Evolutionary conservation across 176 grass and related monocot genomes (phyloP).

Genomic region (Tuctoria greenei): DNA sequence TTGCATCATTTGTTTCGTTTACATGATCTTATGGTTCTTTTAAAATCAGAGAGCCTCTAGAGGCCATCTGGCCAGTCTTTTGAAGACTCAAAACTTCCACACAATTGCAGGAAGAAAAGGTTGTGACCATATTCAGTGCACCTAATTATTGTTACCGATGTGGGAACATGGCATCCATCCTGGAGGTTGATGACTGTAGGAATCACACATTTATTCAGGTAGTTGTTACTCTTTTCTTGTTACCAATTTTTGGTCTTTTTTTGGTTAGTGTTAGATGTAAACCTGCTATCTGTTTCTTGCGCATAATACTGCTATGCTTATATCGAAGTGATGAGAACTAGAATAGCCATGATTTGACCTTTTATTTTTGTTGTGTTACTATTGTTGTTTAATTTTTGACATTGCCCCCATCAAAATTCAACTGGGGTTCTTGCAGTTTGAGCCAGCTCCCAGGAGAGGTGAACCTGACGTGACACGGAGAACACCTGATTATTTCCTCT

Average conservation of each 20-base stretch:
- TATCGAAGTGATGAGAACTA: not conserved
- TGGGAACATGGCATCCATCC: slow-evolving; percentile 89
- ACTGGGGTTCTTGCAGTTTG: slow-evolving; percentile 46
- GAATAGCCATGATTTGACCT: not conserved
- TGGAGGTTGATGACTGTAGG: slow-evolving; percentile 84
- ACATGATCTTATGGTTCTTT: slow-evolving; percentile 9
- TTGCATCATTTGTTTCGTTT: slow-evolving; percentile 1
- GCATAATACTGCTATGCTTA: not conserved
- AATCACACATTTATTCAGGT: slow-evolving; percentile 89
- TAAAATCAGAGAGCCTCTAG: not conserved
- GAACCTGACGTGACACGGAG: slow-evolving; percentile 77
- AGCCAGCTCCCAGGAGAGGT: slow-evolving; percentile 74
- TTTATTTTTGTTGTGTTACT: slow-evolving; percentile 2
- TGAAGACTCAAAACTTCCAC: not conserved
- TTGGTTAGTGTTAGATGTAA: not conserved
- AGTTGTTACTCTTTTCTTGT: not conserved
- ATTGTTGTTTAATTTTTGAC: not conserved
- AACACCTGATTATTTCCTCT: slow-evolving; percentile 82
- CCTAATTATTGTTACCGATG: slow-evolving; percentile 92
- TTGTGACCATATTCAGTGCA: slow-evolving; percentile 87
- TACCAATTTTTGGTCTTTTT: not conserved
- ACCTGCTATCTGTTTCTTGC: not conserved
- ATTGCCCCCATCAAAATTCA: not conserved
- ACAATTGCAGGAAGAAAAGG: slow-evolving; percentile 72
- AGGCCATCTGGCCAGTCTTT: not conserved